Evolutionary conservation across 2,329 filamentous ascomycete genomes (phyloP), one percentile per base, ranked within the genome.

Genomic region (Xylaria sp.): DNA sequence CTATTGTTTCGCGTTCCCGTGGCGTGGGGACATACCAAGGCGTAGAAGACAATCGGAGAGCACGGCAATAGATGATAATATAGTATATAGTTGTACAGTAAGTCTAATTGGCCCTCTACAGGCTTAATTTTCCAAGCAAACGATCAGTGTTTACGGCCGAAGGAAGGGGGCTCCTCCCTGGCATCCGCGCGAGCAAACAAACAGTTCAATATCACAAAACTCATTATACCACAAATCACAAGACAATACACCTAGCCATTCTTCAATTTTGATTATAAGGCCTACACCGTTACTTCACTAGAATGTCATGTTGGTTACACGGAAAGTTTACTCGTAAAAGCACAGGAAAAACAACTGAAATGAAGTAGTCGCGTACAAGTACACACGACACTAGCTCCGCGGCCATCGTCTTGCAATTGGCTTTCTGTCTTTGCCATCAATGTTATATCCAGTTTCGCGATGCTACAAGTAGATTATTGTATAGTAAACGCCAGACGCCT

Each of bases 111-210:
- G 36, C 36, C 15, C 36, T 15, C 39, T 41, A 7, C n/a, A n/a
- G n/a, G n/a, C n/a, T n/a, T n/a, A n/a, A n/a, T n/a, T n/a, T n/a
- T n/a, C n/a, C n/a, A n/a, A n/a, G 13, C 23, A 46, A 23, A 34
- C 34, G 30, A 53, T 53, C 50, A 9, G n/a, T 30, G n/a, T 23
- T 32, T 53, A 34, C 50, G 30, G 50, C 50, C 50, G 50, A 53
- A 34, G 3, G 50, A n/a, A 23, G 41, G 18, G 41, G 41, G 8
- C 39, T 7, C 20, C 12, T 28, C 23, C 46, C 23, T 15, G 10
- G 15, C 10, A 20, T 18, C 18, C 32, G 28, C 30, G 15, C 20
- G 10, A 34, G 13, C 30, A 53, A 53, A 34, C 25, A 32, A 28
- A 28, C 7, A 45, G 20, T 20, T 12, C 20, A 48, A 48, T 28